Percentiles rank a stretch among this genome's conserved stretches.
phyloP scores from a whole-genome alignment of 345 rosid species.

The Draba incana region DNA sequence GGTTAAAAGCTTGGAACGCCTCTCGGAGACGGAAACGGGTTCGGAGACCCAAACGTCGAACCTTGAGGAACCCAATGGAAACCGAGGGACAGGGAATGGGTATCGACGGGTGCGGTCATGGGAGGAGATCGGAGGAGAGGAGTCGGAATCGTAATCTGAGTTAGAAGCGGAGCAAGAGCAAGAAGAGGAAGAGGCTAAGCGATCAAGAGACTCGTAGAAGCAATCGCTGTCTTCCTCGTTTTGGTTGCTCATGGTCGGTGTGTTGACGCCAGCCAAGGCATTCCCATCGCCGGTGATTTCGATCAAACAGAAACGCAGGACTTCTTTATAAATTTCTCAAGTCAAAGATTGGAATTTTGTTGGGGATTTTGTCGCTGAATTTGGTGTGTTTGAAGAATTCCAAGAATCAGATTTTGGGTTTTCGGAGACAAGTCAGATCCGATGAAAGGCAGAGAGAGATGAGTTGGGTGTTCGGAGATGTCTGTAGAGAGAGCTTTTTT shows the following conservation, averaged over 20 bases:
- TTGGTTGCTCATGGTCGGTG: conserved; percentile 38
- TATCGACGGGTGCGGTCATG: conserved; percentile 22
- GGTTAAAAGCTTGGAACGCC: conserved; percentile 58
- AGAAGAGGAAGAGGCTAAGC: conserved; percentile 62
- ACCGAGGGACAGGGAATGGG: conserved; percentile 53
- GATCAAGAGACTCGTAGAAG: conserved; percentile 85
- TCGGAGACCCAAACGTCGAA: conserved; percentile 86
- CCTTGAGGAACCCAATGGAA: conserved; percentile 51
- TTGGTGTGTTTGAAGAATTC: conserved; percentile 33
- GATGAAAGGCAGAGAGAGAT: conserved; percentile 37
- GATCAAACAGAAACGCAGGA: conserved; percentile 36
- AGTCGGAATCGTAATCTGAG: conserved; percentile 68
- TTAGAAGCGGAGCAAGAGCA: conserved; percentile 71
- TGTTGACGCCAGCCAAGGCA: conserved; percentile 45
- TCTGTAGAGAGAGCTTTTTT: conserved; percentile 27
- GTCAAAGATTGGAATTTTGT: conserved; percentile 24
- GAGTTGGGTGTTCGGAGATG: conserved; percentile 39
- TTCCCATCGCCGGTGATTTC: conserved; percentile 50
- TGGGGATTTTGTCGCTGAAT: conserved; percentile 18
- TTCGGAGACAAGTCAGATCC: conserved; percentile 48
- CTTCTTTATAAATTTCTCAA: not conserved
- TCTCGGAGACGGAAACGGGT: conserved; percentile 76
- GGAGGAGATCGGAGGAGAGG: conserved; percentile 44
- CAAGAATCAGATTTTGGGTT: conserved; percentile 40
- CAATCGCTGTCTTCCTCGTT: conserved; percentile 54